These are phyloP conservation scores for Protostelium mycophagum DNA, from an alignment of 78 protist species.

Conservation along the genomic window DNA sequence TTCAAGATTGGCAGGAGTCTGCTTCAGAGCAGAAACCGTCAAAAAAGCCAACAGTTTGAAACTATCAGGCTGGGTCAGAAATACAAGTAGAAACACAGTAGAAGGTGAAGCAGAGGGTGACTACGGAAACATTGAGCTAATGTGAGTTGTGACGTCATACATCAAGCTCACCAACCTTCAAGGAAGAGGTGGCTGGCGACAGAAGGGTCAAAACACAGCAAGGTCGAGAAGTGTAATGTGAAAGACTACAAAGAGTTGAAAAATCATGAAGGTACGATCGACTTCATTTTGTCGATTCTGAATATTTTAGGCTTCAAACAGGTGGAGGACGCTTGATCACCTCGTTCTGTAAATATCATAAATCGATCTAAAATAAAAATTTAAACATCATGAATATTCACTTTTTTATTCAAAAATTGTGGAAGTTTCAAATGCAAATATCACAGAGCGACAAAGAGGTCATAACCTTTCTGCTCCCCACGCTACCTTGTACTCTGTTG, in stretches of 20 bases:
- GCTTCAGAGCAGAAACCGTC: not conserved
- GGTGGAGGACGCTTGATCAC: no score
- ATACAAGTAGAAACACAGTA: not conserved
- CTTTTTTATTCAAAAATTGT: no score
- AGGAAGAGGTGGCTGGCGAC: not conserved
- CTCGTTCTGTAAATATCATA: no score
- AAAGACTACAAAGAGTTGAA: not conserved
- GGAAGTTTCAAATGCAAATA: no score
- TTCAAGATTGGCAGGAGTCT: not conserved
- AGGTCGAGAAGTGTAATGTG: not conserved
- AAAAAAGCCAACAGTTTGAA: not conserved
- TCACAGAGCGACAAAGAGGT: no score
- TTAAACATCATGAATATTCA: no score
- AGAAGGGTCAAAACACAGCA: not conserved
- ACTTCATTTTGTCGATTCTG: no score
- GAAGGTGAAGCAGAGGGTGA: not conserved
- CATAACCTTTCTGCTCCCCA: no score
- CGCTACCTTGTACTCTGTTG: no score
- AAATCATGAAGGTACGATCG: no score
- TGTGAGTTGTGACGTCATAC: not conserved
- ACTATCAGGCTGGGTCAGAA: not conserved
- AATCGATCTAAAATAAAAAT: no score
- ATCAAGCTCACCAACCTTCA: not conserved
- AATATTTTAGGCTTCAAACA: no score
- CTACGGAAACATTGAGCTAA: not conserved